These are phyloP conservation scores for Yamadazyma diddensiae DNA, from an alignment of 1,139 yeast species.

Conservation along the genomic window DNA sequence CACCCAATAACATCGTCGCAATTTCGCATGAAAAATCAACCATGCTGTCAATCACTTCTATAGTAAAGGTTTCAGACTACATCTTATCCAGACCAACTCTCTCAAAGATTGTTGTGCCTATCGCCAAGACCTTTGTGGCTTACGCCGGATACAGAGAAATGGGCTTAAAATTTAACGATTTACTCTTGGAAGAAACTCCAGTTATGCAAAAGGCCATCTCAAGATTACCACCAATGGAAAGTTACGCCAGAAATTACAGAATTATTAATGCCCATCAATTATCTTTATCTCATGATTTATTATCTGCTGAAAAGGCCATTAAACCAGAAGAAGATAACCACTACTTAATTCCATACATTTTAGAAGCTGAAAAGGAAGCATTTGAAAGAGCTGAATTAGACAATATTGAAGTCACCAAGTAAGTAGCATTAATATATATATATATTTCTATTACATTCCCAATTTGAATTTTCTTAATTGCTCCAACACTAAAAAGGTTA, in stretches of 20 bases:
- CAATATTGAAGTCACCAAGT: constrained; percentile 51
- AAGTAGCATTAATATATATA: constrained; percentile 1
- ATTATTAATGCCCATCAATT: constrained; percentile 88
- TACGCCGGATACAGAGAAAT: constrained; percentile 89
- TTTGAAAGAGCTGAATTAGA: constrained; percentile 86
- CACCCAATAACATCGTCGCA: constrained; percentile 8
- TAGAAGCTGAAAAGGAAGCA: constrained; percentile 93
- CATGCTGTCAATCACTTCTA: constrained; percentile 77
- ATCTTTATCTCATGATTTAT: constrained; percentile 76
- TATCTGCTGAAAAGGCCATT: constrained; percentile 77
- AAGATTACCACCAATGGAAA: constrained; percentile 81
- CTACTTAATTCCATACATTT: constrained; percentile 81
- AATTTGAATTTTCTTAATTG: constrained; percentile 61
- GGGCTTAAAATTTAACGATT: constrained; percentile 87
- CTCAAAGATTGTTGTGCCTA: constrained; percentile 72
- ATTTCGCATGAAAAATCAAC: constrained; percentile 9
- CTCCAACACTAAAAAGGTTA: constrained; percentile 78
- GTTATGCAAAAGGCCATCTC: constrained; percentile 80
- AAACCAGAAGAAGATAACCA: constrained; percentile 82
- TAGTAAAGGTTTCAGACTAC: constrained; percentile 78
- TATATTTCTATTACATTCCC: constrained; percentile 36
- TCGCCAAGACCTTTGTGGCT: constrained; percentile 69
- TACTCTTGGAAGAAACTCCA: constrained; percentile 84
- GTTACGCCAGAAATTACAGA: constrained; percentile 91
- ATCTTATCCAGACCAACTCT: constrained; percentile 79